Conservation (phyloP, 2,329 filamentous ascomycete species). For the Fusarium neocosmosporiellum region DNA sequence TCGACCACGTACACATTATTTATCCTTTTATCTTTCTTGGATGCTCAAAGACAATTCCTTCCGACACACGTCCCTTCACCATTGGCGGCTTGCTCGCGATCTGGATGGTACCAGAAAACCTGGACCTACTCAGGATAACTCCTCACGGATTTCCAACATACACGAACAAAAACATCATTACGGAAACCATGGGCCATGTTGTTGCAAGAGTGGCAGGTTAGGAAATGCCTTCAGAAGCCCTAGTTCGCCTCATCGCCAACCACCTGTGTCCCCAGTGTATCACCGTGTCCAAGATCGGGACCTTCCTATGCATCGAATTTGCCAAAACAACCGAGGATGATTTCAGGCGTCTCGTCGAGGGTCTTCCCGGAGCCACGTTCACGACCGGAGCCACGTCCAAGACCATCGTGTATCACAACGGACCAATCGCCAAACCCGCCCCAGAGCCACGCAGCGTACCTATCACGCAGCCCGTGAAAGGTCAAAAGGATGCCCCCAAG, state of each 20-base stretch:
- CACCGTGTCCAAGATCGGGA: background rate
- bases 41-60: background rate
- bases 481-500: background rate
- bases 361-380: background rate
- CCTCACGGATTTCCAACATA: background rate
- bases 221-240: background rate
- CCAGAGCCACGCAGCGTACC: background rate
- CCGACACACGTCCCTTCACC: background rate
- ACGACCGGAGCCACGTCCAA: background rate
- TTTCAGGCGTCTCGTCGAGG: background rate
- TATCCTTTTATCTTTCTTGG: background rate
- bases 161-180: background rate
- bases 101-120: background rate
- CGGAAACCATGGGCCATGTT: background rate
- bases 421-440: background rate
- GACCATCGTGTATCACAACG: background rate
- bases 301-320: background rate
- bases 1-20: background rate
- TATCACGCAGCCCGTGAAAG: background rate
- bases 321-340: background rate
- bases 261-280: background rate
- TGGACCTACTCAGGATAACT: background rate
- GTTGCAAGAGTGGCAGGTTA: background rate
- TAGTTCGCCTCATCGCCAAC: background rate
- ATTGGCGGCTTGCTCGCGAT: background rate